A percentile compares a stretch with the other conserved stretches of the same genome.
Evolutionary conservation across 1,284 basidiomycete genomes (phyloP).

Genomic region (Cryptococcus depauperatus): DNA sequence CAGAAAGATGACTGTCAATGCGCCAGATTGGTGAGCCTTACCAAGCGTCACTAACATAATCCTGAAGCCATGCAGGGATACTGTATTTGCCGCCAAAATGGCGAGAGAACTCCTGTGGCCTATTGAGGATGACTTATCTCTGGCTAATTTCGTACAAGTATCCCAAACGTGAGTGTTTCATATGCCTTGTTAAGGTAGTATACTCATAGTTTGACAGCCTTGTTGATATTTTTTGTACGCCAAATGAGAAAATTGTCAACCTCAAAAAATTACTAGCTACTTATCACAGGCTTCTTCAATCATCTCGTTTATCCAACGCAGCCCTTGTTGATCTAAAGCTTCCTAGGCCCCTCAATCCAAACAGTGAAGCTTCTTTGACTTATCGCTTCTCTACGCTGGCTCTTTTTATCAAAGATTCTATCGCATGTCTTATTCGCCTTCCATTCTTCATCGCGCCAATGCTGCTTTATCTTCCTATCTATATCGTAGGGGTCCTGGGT

Average conservation of each 20-base stretch:
- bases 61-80: conserved; percentile 55
- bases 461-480: conserved; percentile 71
- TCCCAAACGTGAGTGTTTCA: conserved; percentile 71
- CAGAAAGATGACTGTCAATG: conserved; percentile 73
- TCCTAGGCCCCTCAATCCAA: conserved; percentile 69
- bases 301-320: conserved; percentile 70
- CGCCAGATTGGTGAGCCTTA: conserved; percentile 74
- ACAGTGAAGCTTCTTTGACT: conserved; percentile 61
- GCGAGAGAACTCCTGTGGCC: conserved; percentile 84
- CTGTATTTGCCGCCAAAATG: conserved; percentile 74
- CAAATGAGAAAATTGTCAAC: conserved; percentile 52
- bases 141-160: conserved; percentile 69
- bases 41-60: not conserved
- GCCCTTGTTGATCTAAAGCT: conserved; percentile 61
- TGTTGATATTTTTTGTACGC: conserved; percentile 68
- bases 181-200: not conserved
- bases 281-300: conserved; percentile 78
- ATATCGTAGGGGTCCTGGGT: conserved; percentile 66
- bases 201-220: conserved; percentile 49
- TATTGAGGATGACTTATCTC: conserved; percentile 60
- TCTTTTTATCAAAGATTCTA: conserved; percentile 65
- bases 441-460: conserved; percentile 83
- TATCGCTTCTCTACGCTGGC: conserved; percentile 71
- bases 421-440: conserved; percentile 60
- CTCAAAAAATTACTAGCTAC: conserved; percentile 65